Base-by-base conservation (phyloP, 805 yeast species). In the Ogataea chonburiensis region DNA sequence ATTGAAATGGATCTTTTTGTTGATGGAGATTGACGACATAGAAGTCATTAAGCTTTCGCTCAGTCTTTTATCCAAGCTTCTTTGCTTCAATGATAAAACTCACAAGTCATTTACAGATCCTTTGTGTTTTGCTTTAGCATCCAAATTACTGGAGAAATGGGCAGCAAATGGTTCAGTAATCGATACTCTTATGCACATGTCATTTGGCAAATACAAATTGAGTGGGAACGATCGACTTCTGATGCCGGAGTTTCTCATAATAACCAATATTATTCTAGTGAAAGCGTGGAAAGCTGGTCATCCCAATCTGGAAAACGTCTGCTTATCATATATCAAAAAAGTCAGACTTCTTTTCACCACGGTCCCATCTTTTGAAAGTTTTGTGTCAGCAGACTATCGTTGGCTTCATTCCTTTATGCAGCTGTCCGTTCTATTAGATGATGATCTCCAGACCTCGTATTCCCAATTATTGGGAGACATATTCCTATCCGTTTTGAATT, bases 1-100 rank as follows among this genome's bases (percentile, higher is more conserved):
- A 1, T 67, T 80, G 5, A 82, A 81, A 50, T 80, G 89, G 83
- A 62, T 75, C 3, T 50, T 84, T 7, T 60, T 84, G 8, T 53
- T 83, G 10, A 52, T 83, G 9, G 60, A 73, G 34, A 66, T 66
- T 40, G 47, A 52, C 5, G 50, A 67, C 34, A 43, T 65, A 19
- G 53, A 61, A 30, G 70, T 71, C 3, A 63, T 63, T 3, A 51
- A 55, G 18, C 49, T 66, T 41, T 70, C 72, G 0, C 45, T 75
- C 18, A 36, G 49, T 16, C 55, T 85, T 10, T 53, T 85, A 13
- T 61, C 79, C 5, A 68, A 69, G 37, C 55, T 79, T 4, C 58
- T 84, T 12, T 55, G 64, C 11, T 55, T 24, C 24, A 28, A 24
- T 18, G 28, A 18, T 5, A 35, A 29, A 11, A 10, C 17, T 3